These are phyloP conservation scores for Daldinia sp. DNA, from an alignment of 2,329 filamentous ascomycete genomes.

Conservation along the genomic window DNA sequence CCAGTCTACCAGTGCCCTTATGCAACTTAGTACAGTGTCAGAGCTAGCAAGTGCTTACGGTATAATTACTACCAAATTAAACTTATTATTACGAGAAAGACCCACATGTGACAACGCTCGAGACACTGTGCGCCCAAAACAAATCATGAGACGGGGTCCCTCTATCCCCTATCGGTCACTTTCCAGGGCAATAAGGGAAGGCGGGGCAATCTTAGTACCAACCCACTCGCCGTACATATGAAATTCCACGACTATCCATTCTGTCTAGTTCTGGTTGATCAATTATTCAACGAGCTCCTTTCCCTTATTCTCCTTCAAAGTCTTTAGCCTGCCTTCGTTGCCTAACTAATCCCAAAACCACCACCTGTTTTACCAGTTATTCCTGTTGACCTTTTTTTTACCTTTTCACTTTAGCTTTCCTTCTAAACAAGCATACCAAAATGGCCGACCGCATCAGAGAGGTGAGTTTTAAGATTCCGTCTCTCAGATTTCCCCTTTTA, in stretches of 20 bases:
- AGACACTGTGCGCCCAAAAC: constrained; percentile 35
- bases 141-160: constrained; percentile 33
- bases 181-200: constrained; percentile 32
- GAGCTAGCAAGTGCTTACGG: not conserved
- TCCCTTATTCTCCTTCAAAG: constrained; percentile 39
- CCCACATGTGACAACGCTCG: constrained; percentile 11
- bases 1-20: too few species aligned
- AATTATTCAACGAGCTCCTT: constrained; percentile 39
- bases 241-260: constrained; percentile 45
- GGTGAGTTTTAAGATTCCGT: constrained; percentile 65
- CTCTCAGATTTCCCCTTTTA: constrained; percentile 37
- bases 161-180: constrained; percentile 32
- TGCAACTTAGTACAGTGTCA: constrained; percentile 1
- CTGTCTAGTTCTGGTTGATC: constrained; percentile 33
- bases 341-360: constrained; percentile 23
- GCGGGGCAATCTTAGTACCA: constrained; percentile 44
- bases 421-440: constrained; percentile 29
- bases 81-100: not conserved
- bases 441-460: constrained; percentile 83
- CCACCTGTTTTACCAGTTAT: constrained; percentile 36
- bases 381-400: constrained; percentile 42
- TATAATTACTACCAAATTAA: not conserved
- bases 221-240: constrained; percentile 41
- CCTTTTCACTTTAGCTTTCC: constrained; percentile 42
- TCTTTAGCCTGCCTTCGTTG: constrained; percentile 37